Evolutionary conservation across 768 basidiomycete species (phyloP), one percentile per base, ranked within the genome.

Genomic region (Pulveroboletus sp.): DNA sequence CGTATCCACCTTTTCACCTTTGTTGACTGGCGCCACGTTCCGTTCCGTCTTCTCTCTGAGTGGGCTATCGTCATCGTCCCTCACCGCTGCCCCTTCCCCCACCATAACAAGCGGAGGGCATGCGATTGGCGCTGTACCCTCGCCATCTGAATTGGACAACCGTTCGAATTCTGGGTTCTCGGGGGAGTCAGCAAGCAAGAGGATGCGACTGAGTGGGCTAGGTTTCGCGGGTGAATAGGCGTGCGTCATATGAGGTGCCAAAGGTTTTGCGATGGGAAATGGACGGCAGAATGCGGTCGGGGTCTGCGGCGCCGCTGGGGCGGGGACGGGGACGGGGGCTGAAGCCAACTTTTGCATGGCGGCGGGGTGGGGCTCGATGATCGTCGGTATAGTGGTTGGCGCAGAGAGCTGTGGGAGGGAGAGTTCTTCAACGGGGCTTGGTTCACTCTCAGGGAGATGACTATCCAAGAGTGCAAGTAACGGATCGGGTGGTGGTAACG

Each of bases 201-300:
- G 73, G 46, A 91, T 89, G 10, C 88, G 78, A 52, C 86, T 89
- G 30, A 92, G 73, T 3, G 89, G 89, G 54, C 86, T 89, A 0
- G 89, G 89, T 63, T 81, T 84, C 3, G 73, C 83, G 27, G 89
- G 89, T 0, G 89, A 90, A 55, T 91, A 92, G 0, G 88, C 86
- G 55, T 92, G 89, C 5, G 79, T 74, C 83, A 88, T 86, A 48
- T 76, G 80, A 47, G 74, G 68, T 2, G 79, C 83, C 43, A 83
- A 70, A 10, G 88, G 86, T 59, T 86, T 89, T 2, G 86, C 85
- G 39, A 84, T 70, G 0, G 85, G 85, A 69, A 85, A 88, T 2
- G 78, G 73, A n/a, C 65, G 73, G 26, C 67, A 71, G 14, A 12
- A n/a, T n/a, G 58, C 46, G 4, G 50, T 47, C 11, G 65, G 64